Evolutionary conservation across 768 basidiomycete genomes (phyloP), one percentile per base, ranked within the genome.

Genomic region (Lentinula detonsa): DNA sequence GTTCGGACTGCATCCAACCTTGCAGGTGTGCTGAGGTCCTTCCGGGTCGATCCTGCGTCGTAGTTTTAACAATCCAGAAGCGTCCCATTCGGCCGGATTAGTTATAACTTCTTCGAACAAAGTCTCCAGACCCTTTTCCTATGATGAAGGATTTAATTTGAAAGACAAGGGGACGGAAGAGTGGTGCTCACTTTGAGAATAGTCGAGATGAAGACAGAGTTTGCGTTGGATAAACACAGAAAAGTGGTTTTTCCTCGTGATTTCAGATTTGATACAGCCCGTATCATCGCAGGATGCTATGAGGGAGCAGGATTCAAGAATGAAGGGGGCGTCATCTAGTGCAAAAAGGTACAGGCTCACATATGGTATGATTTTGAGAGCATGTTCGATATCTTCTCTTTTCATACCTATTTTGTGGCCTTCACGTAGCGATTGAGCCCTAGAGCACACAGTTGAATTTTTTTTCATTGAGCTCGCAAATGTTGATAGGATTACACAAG

Each of bases 211-310:
- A 91, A 98, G 57, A 97, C 84, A 1, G 82, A 78, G 74, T 99
- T 99, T 50, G 96, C 87, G 72, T 97, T 98, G 61, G 96, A 98
- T 49, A 99, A 81, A 70, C 93, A 92, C 66, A 98, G 79, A 73
- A 98, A 88, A 3, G 89, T 90, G 6, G 90, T 85, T n/a, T 79
- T 79, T 13, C 81, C 69, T 15, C 81, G 76, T 3, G 79, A 76
- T 70, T 97, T 93, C 63, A 96, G 80, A 2, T 78, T 79, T 23
- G 80, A 84, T n/a, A 96, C 86, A n/a, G 83, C 93, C 21, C 95
- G 90, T 62, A 86, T 81, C 94, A 98, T 97, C 4, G 95, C 97
- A 3, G 97, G 97, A 70, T 99, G 97, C 96, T 99, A 55, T 13
- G 61, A 49, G 10, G 8, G 18, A 28, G 10, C 18, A 13, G 1